Conservation (phyloP, 768 basidiomycete genomes). For the Serendipita sp. region DNA sequence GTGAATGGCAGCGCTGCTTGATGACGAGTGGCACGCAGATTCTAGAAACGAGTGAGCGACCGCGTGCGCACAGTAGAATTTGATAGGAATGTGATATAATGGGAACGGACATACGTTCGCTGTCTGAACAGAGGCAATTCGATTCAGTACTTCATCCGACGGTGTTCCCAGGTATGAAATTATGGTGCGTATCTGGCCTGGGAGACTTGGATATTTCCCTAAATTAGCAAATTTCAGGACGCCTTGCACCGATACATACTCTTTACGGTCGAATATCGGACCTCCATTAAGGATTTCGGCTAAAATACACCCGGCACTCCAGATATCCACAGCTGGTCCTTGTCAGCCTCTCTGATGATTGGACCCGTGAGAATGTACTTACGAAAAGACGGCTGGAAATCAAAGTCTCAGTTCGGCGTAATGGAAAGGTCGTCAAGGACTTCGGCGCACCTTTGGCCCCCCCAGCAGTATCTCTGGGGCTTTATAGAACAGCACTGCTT, state of each 20-base stretch:
- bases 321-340: constrained; percentile 48
- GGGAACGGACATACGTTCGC: neutral
- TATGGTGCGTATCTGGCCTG: neutral
- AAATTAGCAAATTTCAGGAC: neutral
- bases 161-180: neutral
- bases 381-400: too few relatives aligned
- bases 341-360: neutral
- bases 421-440: too few relatives aligned
- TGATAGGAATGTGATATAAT: neutral
- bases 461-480: neutral
- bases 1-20: neutral
- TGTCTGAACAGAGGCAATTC: neutral
- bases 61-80: neutral
- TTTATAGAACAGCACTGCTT: neutral
- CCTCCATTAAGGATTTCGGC: constrained; percentile 87
- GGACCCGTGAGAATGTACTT: too few relatives aligned
- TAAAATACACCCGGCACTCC: constrained; percentile 91
- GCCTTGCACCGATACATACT: constrained; percentile 42
- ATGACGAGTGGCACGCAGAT: neutral
- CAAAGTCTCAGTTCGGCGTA: too few relatives aligned
- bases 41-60: neutral
- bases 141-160: neutral
- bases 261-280: constrained; percentile 92
- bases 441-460: neutral
- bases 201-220: neutral